These are phyloP conservation scores for Lentinus brumalis DNA, from an alignment of 768 basidiomycete species.

Conservation along the genomic window DNA sequence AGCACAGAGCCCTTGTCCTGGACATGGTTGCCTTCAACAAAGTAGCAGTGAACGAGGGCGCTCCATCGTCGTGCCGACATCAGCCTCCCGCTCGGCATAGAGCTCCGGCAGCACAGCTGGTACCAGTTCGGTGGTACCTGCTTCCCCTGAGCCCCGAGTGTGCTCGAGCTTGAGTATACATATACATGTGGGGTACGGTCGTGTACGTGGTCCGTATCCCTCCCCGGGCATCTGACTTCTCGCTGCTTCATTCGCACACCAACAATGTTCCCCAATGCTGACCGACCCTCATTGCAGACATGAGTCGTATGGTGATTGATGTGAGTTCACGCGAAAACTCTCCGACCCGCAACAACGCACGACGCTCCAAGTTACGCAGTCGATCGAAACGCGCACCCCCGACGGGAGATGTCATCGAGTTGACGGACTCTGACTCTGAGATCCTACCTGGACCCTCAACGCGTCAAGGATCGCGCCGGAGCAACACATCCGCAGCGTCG, in stretches of 20 bases:
- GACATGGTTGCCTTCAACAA: no score
- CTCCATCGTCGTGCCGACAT: no score
- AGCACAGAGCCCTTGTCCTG: no score
- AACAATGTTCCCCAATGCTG: neutral
- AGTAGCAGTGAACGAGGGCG: no score
- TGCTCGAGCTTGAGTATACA: no score
- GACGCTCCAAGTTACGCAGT: neutral
- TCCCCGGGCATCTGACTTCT: neutral
- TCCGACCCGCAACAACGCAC: neutral
- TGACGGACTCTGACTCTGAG: constrained; percentile 52
- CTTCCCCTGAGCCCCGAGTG: no score
- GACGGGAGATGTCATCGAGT: constrained; percentile 45
- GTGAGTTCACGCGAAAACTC: constrained; percentile 9
- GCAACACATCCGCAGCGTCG: neutral
- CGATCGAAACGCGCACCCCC: constrained; percentile 1
- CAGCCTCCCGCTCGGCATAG: no score
- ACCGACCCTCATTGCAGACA: neutral
- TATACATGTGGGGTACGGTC: no score
- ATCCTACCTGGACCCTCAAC: constrained; percentile 1
- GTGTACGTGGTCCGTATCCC: no score
- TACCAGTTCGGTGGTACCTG: no score
- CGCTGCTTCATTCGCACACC: neutral
- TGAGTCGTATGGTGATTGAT: constrained; percentile 4
- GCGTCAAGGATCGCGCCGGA: neutral
- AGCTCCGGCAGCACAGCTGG: no score